Conservation (phyloP, 139 green algal species). For the Eudorina sp. region DNA sequence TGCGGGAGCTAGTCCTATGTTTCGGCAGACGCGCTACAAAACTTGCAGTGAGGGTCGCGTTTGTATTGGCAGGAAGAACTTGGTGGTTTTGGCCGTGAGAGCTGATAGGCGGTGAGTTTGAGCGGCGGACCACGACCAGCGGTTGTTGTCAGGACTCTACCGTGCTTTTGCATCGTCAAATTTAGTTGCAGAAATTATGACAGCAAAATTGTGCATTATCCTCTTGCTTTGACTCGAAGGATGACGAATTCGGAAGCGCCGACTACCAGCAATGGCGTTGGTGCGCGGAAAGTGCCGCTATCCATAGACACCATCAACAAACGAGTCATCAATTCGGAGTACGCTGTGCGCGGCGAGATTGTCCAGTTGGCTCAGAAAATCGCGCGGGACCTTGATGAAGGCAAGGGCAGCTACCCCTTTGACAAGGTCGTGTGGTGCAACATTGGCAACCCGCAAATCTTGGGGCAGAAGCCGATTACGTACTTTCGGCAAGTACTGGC, state of each 20-base stretch:
- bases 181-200: background rate
- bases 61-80: background rate
- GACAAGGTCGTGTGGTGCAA: slow-evolving; percentile 88
- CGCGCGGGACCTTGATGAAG: slow-evolving; percentile 70
- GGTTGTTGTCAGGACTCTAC: too few species aligned
- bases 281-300: slow-evolving; percentile 22
- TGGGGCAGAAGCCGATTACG: slow-evolving; percentile 95
- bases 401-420: slow-evolving; percentile 70
- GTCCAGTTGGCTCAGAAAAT: slow-evolving; percentile 80
- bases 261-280: slow-evolving; percentile 1
- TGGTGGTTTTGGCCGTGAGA: background rate
- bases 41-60: background rate
- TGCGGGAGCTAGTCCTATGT: background rate
- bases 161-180: too few species aligned
- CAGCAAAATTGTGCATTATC: background rate
- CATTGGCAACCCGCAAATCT: slow-evolving; percentile 93
- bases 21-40: background rate
- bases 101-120: slow-evolving; percentile 1
- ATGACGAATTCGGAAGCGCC: slow-evolving; percentile 30
- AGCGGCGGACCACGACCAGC: background rate
- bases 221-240: background rate
- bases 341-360: slow-evolving; percentile 94
- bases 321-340: slow-evolving; percentile 64
- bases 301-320: slow-evolving; percentile 58
- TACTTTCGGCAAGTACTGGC: slow-evolving; percentile 92